Base-by-base conservation (phyloP, 1,284 basidiomycete species). In the Peniophora sp. region DNA sequence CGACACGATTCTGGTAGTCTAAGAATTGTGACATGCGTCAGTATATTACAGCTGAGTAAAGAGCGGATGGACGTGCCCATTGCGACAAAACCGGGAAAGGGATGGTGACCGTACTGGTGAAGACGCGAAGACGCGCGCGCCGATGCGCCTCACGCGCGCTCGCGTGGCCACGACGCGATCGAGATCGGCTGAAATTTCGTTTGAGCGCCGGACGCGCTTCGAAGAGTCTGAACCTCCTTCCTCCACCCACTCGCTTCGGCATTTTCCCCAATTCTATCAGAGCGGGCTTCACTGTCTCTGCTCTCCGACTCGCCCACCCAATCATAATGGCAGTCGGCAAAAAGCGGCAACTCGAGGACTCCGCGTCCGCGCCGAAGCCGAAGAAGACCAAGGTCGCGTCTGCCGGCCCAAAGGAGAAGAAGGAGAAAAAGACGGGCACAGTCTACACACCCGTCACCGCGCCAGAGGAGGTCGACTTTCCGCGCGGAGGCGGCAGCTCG, bases 391-490 rank as follows among this genome's bases (percentile, higher is more conserved):
- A 74, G 59, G 54, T 69, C 15, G 63, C 49, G 12, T 45, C 63
- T 24, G 62, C 63, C 44, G 57, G 53, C 52, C 49, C n/a, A n/a
- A n/a, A 47, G 58, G 53, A 57, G 50, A 41, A 61, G 52, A 61
- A 67, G 56, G 60, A 63, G 48, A 52, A 55, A 17, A 62, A 63
- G 54, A 48, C 53, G 3, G 55, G 55, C 37, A 43, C 55, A 23
- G 56, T 32, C 27, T 6, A 32, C 12, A 12, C 27, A 6, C 6
- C 27, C 12, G 27, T 32, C 27, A 64, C 85, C 41, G 67, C 78
- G 36, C 58, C 74, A 41, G 87, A 92, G 44, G 92, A 96, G 62
- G 81, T 93, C 53, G 93, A 97, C 69, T 99, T 98, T 67, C 95
- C 95, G 45, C 83, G 97, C 61, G 97, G 96, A 43, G 88, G 88